Conservation (phyloP, 805 yeast genomes). For the Clavispora phyllophila region DNA sequence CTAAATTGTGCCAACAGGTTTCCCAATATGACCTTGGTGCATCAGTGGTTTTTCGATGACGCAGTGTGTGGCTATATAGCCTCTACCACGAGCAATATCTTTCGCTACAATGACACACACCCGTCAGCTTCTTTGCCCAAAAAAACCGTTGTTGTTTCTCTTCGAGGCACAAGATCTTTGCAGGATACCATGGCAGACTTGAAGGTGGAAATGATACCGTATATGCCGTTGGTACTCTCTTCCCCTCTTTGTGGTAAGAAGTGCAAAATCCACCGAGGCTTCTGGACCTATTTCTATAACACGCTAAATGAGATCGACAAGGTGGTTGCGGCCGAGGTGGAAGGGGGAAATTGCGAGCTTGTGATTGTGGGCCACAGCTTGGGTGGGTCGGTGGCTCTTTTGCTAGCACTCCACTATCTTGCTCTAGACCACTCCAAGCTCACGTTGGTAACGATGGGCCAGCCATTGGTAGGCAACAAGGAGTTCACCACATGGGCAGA, state of each 20-base stretch:
- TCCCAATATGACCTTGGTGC: conserved; percentile 32
- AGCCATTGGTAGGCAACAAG: conserved; percentile 39
- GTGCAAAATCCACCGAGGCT: conserved; percentile 37
- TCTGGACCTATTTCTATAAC: conserved; percentile 24
- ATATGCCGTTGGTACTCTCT: conserved; percentile 17
- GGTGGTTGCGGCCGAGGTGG: conserved; percentile 18
- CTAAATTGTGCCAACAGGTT: conserved; percentile 29
- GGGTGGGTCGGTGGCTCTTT: conserved; percentile 39
- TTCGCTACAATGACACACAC: conserved; percentile 13
- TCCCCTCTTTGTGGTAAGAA: conserved; percentile 24
- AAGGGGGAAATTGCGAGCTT: conserved; percentile 15
- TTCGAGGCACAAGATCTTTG: conserved; percentile 41
- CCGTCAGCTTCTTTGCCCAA: conserved; percentile 4
- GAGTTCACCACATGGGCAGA: conserved; percentile 36
- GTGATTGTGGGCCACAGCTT: conserved; percentile 26
- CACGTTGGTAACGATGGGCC: conserved; percentile 40
- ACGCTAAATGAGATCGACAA: conserved; percentile 24
- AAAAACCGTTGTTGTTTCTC: conserved; percentile 29
- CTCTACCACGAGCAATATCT: conserved; percentile 22
- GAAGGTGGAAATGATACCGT: conserved; percentile 30
- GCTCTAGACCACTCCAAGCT: conserved; percentile 29
- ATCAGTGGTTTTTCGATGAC: conserved; percentile 35
- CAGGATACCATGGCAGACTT: conserved; percentile 37
- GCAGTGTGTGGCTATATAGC: conserved; percentile 38
- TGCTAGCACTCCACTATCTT: conserved; percentile 32